Evolutionary conservation across 192 early-diverging fungal genomes (phyloP).

Genomic region (Backusella australiensis): DNA sequence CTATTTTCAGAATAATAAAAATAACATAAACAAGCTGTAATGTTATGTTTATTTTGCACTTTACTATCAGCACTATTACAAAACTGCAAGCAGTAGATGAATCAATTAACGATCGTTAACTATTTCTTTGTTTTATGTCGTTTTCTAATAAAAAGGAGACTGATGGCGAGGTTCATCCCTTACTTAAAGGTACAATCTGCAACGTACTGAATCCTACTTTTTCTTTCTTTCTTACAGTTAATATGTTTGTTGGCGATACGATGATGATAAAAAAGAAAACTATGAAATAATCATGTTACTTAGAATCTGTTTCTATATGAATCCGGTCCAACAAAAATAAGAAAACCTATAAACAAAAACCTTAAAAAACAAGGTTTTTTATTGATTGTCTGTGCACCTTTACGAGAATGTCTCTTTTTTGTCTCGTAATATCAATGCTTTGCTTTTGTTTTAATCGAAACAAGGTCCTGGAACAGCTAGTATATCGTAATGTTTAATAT

Average conservation of each 20-base stretch:
- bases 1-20: background rate
- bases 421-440: background rate
- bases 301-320: background rate
- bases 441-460: background rate
- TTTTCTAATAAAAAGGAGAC: background rate
- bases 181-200: background rate
- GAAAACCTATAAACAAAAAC: background rate
- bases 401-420: background rate
- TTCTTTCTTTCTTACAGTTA: background rate
- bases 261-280: too few species aligned
- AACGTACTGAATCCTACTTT: too few species aligned
- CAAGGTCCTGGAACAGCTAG: background rate
- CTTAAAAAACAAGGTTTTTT: background rate
- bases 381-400: background rate
- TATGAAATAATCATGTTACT: background rate
- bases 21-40: background rate
- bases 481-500: background rate
- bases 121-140: background rate
- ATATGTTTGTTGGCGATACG: too few species aligned
- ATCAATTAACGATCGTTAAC: background rate
- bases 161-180: background rate
- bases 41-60: background rate
- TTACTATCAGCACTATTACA: background rate
- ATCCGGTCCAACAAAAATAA: background rate
- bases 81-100: slow-evolving; percentile 2